phyloP scores from a whole-genome alignment of 495 filamentous ascomycete species.

The Hypoxylon rickii region DNA sequence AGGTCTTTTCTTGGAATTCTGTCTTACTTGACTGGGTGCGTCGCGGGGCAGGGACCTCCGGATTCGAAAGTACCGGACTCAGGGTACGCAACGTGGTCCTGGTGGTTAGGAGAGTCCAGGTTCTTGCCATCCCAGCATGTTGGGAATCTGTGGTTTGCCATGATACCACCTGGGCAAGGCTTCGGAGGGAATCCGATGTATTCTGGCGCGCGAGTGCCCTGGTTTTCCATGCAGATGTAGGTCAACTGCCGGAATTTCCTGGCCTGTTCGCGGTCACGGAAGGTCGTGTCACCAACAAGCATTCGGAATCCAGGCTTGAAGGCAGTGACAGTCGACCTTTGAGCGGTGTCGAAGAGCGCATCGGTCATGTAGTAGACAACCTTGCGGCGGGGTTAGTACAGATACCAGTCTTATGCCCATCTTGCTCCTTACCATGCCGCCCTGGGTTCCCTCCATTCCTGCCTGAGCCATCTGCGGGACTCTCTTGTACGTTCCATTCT shows the following conservation, averaged over 20 bases:
- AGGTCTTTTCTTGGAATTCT: too few species aligned
- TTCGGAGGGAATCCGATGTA: slow-evolving; percentile 26
- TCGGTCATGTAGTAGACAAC: slow-evolving; percentile 59
- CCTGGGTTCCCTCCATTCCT: slow-evolving; percentile 47
- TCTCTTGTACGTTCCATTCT: slow-evolving; percentile 46
- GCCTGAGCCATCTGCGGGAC: slow-evolving; percentile 49
- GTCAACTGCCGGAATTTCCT: slow-evolving; percentile 45
- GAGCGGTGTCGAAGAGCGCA: slow-evolving; percentile 50
- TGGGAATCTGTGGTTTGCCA: slow-evolving; percentile 42
- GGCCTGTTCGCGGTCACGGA: slow-evolving; percentile 40
- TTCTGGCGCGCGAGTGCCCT: slow-evolving; percentile 29
- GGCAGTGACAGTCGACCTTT: slow-evolving; percentile 50
- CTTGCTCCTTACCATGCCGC: slow-evolving; percentile 38
- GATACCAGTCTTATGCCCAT: background rate
- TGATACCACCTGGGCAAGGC: slow-evolving; percentile 45
- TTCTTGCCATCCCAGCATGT: slow-evolving; percentile 43
- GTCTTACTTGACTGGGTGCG: slow-evolving; percentile 42
- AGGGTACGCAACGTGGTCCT: slow-evolving; percentile 47
- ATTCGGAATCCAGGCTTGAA: slow-evolving; percentile 55
- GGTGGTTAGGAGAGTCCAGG: slow-evolving; percentile 46
- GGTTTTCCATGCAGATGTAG: slow-evolving; percentile 41
- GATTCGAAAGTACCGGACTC: slow-evolving; percentile 44
- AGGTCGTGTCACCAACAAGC: slow-evolving; percentile 44
- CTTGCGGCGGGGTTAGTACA: slow-evolving; percentile 15
- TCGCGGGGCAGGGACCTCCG: slow-evolving; percentile 42